phyloP scores from a whole-genome alignment of 1,284 basidiomycete genomes.

The Chalciporus sp. region DNA sequence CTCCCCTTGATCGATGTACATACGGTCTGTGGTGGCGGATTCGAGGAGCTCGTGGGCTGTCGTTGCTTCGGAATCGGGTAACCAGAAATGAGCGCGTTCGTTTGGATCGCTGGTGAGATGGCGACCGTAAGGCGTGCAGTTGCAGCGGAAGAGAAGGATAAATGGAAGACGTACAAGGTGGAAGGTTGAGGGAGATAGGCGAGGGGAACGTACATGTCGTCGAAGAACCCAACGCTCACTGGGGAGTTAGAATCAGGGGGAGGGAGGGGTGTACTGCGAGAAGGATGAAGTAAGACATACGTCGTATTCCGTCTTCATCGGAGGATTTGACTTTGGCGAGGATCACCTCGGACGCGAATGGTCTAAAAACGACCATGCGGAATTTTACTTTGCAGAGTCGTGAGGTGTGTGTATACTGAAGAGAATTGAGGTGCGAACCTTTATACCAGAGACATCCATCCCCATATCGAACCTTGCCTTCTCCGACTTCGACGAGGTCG shows the following conservation, averaged over 20 bases:
- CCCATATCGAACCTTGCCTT: slow-evolving; percentile 92
- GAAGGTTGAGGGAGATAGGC: slow-evolving; percentile 76
- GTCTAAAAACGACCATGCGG: slow-evolving; percentile 88
- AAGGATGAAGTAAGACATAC: slow-evolving; percentile 47
- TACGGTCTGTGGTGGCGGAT: slow-evolving; percentile 66
- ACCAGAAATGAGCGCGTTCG: slow-evolving; percentile 83
- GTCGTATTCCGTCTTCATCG: slow-evolving; percentile 79
- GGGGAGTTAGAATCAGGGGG: slow-evolving; percentile 3
- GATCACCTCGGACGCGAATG: slow-evolving; percentile 89
- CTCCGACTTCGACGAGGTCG: slow-evolving; percentile 83
- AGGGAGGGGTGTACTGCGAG: not conserved
- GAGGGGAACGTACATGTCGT: slow-evolving; percentile 84
- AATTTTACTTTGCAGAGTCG: slow-evolving; percentile 68
- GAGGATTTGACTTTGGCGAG: slow-evolving; percentile 87
- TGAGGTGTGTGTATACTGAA: not conserved
- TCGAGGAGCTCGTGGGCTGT: slow-evolving; percentile 69
- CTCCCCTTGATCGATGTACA: slow-evolving; percentile 87
- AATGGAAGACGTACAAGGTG: slow-evolving; percentile 61
- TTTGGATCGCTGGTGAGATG: slow-evolving; percentile 64
- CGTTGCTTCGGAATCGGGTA: slow-evolving; percentile 60
- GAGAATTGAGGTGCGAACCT: slow-evolving; percentile 50
- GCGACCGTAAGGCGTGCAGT: not conserved
- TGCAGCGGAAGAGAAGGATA: not conserved
- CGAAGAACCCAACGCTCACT: slow-evolving; percentile 94
- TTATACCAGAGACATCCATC: slow-evolving; percentile 96